phyloP scores from a whole-genome alignment of 495 filamentous ascomycete species.

The Xylaria curta region DNA sequence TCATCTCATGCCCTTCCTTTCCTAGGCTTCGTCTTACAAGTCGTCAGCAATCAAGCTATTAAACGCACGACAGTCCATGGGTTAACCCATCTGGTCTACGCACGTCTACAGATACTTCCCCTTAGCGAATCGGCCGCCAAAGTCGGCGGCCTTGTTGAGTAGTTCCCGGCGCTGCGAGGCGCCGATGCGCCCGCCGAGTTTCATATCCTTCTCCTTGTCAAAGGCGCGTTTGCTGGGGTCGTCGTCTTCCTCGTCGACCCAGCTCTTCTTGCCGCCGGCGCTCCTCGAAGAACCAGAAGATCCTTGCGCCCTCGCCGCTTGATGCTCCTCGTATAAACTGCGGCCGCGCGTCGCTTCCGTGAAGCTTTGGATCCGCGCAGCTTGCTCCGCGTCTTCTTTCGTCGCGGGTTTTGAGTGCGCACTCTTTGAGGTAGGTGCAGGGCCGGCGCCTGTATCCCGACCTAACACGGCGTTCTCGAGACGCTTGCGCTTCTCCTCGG shows the following conservation, averaged over 20 bases:
- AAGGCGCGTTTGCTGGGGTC: constrained; percentile 90
- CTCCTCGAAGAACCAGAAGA: background rate
- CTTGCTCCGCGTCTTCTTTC: constrained; percentile 52
- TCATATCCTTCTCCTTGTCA: constrained; percentile 95
- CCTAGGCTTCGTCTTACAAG: background rate
- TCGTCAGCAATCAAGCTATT: background rate
- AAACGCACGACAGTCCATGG: background rate
- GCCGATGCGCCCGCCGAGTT: constrained; percentile 73
- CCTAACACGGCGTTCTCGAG: constrained; percentile 88
- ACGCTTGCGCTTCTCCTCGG: constrained; percentile 82
- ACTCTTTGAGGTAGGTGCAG: background rate
- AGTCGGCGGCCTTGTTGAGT: constrained; percentile 79
- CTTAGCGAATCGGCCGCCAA: constrained; percentile 79
- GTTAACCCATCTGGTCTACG: background rate
- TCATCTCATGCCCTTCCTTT: background rate
- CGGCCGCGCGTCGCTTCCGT: constrained; percentile 62
- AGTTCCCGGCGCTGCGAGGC: constrained; percentile 77
- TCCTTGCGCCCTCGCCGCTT: constrained; percentile 30
- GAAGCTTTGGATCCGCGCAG: constrained; percentile 41
- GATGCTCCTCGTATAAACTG: constrained; percentile 69
- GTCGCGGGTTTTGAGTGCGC: background rate
- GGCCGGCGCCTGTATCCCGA: constrained; percentile 43
- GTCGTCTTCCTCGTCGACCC: constrained; percentile 72
- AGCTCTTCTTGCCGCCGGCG: constrained; percentile 19
- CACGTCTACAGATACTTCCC: constrained; percentile 71